phyloP scores from a whole-genome alignment of 495 filamentous ascomycete genomes.

The Talaromyces ruber region DNA sequence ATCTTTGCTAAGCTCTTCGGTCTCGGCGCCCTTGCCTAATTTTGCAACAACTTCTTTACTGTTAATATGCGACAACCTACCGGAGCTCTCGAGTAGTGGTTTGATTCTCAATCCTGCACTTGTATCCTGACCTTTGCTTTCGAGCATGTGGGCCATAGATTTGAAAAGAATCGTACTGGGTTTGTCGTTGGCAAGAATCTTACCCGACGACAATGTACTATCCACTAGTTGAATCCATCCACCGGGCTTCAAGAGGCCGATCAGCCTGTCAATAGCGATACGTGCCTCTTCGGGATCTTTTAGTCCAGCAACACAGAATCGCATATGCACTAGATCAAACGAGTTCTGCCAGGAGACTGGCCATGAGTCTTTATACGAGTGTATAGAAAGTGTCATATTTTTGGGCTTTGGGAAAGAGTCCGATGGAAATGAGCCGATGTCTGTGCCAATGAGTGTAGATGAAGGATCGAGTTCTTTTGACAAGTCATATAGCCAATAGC shows the following conservation, averaged over 20 bases:
- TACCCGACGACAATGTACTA: neutral
- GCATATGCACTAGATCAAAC: neutral
- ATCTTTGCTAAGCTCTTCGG: neutral
- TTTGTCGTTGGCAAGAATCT: neutral
- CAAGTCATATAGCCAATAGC: neutral
- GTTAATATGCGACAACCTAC: neutral
- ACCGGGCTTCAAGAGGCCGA: neutral
- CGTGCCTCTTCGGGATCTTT: neutral
- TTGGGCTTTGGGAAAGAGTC: neutral
- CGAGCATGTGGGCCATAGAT: constrained; percentile 1
- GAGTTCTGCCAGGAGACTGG: neutral
- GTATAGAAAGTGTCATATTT: neutral
- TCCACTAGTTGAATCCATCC: neutral
- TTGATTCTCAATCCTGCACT: neutral
- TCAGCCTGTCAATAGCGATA: neutral
- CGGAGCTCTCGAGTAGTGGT: neutral
- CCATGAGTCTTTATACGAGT: neutral
- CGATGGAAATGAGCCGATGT: neutral
- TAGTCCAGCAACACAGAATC: neutral
- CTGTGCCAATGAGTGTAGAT: neutral
- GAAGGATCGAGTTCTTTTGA: neutral
- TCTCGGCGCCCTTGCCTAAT: neutral
- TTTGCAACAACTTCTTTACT: neutral
- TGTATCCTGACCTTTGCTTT: neutral
- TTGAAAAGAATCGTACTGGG: constrained; percentile 1